Evolutionary conservation across 371 early-diverging fungal genomes (phyloP), one percentile per base, ranked within the genome.

Genomic region (Conidiobolus incongruus): DNA sequence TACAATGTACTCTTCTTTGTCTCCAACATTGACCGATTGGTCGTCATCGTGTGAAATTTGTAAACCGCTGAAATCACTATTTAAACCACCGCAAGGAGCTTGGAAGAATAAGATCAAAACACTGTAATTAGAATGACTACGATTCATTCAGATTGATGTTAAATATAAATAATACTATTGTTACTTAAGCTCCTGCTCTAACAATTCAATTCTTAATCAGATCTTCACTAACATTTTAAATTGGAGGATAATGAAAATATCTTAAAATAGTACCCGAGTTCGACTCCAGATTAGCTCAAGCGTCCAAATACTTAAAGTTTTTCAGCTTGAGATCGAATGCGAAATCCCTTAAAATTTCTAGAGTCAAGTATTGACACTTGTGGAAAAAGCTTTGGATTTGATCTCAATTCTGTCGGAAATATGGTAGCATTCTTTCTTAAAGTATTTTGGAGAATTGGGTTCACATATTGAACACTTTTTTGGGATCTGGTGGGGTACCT

Each of bases 21-120:
- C 60, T 6, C 62, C 52, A 11, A 70, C 59, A 22, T 66, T 63
- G 11, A 51, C 48, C 68, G 64, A 68, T 12, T 41, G 36, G 23
- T 48, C 53, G 4, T 53, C 55, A 26, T 51, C 5, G 3, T 10
- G 4, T 8, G 20, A 7, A 3, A 20, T 37, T 4, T 37, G 4
- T 23, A 15, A 2, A 11, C 19, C 30, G 16, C 35, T 15, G 6
- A 17, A 5, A 11, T 12, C 15, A 15, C 15, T 12, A 12, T 12
- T 6, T 35, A 8, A 5, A 5, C 28, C 4, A 23, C 38, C n/a
- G 3, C 20, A 2, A 38, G 5, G 4, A 5, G 10, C 20, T 20
- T 38, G 38, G 28, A 40, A 40, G 11, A 40, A 17, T 24, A 40
- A 30, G 8, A 28, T 40, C 15, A 40, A 30, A 2, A 28, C 7